Evolutionary conservation across 768 basidiomycete species (phyloP), one percentile per base, ranked within the genome.

Genomic region (Asterophora lycoperdoides): DNA sequence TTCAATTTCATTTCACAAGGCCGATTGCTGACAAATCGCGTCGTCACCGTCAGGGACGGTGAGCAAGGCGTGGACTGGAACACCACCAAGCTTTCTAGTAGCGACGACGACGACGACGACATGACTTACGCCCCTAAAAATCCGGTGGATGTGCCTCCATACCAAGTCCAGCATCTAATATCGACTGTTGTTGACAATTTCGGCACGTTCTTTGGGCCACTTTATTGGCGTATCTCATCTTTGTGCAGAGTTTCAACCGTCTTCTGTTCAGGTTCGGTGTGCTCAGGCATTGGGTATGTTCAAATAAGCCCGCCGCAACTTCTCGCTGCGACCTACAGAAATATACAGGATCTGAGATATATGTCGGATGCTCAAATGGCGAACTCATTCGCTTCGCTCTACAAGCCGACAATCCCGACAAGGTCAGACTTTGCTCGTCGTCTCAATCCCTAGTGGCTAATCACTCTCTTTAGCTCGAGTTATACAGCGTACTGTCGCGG

Each of bases 351-450:
- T 83, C 83, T 35, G 93, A 96, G 59, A 78, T 95, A 19, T 94
- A 93, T 56, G 78, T 91, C 10, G 93, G 92, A 10, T 87, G 86
- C 52, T 81, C 83, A 17, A 90, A 93, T 51, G 92, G 93, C 17
- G 81, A 90, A 55, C 74, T 96, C 7, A 68, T 93, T 30, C 84
- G 92, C 36, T 94, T 86, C 61, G 76, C 84, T 1, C 71, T 89
- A 17, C 84, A 85, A 56, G 75, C 74, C 2, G 80, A 79, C 55
- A 72, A 75, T 52, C 65, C 76, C 18, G 71, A 66, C 56, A 70
- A 73, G 58, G 80, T 80, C 52, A 48, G 73, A 56, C 8, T 26
- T 29, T 13, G 29, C 13, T 15, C 10, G 35, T 7, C 15, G 9
- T 8, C 5, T 29, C n/a, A 18, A 11, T 48, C 3, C 26, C 50